Evolutionary conservation across 805 yeast species (phyloP).

Genomic region (Candida yuanshanica): DNA sequence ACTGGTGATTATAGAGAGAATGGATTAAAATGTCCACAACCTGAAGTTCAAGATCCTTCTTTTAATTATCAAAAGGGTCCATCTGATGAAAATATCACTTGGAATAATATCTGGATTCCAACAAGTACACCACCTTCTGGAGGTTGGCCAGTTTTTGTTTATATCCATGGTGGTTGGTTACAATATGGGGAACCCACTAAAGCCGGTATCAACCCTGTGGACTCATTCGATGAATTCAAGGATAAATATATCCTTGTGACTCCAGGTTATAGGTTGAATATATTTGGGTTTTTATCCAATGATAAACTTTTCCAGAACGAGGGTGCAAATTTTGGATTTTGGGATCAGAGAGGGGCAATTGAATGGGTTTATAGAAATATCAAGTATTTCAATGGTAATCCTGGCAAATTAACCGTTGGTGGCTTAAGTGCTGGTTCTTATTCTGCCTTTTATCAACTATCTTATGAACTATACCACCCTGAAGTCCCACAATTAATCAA

Average conservation of each 20-base stretch:
- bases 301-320: conserved; percentile 28
- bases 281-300: conserved; percentile 33
- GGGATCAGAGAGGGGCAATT: conserved; percentile 42
- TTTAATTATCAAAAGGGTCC: conserved; percentile 16
- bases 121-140: conserved; percentile 25
- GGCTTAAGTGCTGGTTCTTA: conserved; percentile 46
- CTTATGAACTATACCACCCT: conserved; percentile 37
- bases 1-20: conserved; percentile 33
- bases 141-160: conserved; percentile 39
- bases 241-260: conserved; percentile 32
- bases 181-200: conserved; percentile 29
- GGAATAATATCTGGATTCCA: conserved; percentile 36
- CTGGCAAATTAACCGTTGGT: conserved; percentile 34
- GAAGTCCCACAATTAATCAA: conserved; percentile 34
- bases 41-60: conserved; percentile 26
- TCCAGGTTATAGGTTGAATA: conserved; percentile 36
- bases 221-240: conserved; percentile 24
- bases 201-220: conserved; percentile 20
- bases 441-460: conserved; percentile 36
- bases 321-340: conserved; percentile 32
- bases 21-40: conserved; percentile 34
- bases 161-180: conserved; percentile 40
- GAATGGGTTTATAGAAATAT: conserved; percentile 42
- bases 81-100: conserved; percentile 28
- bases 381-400: conserved; percentile 41